Evolutionary conservation across 768 basidiomycete species (phyloP).

Genomic region (Pholiota conissans): DNA sequence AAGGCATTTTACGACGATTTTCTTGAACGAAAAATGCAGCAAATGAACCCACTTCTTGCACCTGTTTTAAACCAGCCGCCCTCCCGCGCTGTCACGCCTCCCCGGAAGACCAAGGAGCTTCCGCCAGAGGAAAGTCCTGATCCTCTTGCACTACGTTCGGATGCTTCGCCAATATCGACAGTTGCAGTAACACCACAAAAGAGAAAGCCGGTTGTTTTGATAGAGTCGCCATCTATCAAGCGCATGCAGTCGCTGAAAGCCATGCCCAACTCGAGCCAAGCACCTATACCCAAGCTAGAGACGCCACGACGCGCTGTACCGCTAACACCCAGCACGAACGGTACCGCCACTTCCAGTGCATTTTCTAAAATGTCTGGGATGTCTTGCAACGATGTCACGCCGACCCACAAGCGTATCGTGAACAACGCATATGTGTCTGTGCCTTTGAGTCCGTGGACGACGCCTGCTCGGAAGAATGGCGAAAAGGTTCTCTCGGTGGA

Average conservation of each 20-base stretch:
- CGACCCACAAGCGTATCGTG: slow-evolving; percentile 33
- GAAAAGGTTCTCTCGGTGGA: slow-evolving; percentile 25
- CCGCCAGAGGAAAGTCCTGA: slow-evolving; percentile 50
- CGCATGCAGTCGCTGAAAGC: slow-evolving; percentile 42
- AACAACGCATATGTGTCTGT: slow-evolving; percentile 48
- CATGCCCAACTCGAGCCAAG: slow-evolving; percentile 15
- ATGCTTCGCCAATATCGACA: slow-evolving; percentile 22
- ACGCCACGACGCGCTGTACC: slow-evolving; percentile 22
- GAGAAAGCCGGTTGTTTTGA: slow-evolving; percentile 60
- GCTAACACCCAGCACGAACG: slow-evolving; percentile 29
- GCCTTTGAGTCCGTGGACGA: slow-evolving; percentile 45
- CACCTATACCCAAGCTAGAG: slow-evolving; percentile 6
- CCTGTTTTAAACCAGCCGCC: slow-evolving; percentile 14
- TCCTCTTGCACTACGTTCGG: slow-evolving; percentile 46
- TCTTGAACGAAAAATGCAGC: slow-evolving; percentile 53
- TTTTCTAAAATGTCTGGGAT: slow-evolving; percentile 15
- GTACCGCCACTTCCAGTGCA: slow-evolving; percentile 12
- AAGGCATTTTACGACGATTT: slow-evolving; percentile 66
- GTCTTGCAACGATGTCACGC: slow-evolving; percentile 21
- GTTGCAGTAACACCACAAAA: slow-evolving; percentile 63
- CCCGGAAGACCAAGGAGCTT: slow-evolving; percentile 14
- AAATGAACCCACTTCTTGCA: slow-evolving; percentile 32
- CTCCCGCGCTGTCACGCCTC: slow-evolving; percentile 18
- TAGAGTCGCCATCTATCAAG: slow-evolving; percentile 65
- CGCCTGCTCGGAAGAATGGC: slow-evolving; percentile 36